Base-by-base conservation (phyloP, 306 rosid species). In the Hippophae rhamnoides region DNA sequence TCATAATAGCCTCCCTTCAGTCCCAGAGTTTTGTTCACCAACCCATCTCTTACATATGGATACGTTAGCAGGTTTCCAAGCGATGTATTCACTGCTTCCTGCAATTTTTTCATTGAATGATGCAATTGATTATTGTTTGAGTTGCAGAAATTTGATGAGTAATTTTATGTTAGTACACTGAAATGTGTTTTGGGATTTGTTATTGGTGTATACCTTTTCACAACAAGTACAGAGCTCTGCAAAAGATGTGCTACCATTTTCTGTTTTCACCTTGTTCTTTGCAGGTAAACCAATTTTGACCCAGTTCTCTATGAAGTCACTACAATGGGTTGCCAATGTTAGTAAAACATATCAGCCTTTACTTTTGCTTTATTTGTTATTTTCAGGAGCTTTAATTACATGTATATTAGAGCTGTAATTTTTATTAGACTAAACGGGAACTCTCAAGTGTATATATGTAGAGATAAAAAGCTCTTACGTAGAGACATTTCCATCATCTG, bases 271-370 rank as follows among this genome's bases (percentile, higher is more conserved):
- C 84, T 81, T 92, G 57, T 79, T 76, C 82, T 60, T 82, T 7
- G 98, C 98, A 43, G 98, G 89, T 51, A 73, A 13, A 44, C 75
- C 93, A 43, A 92, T 71, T 55, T 73, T 81, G 58, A 92, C 84
- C 98, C 98, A 92, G 48, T 92, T 95, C 69, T 92, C 96, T 26
- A 92, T 85, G 62, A 92, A 85, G 57, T 85, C 89, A 72, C 98
- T 92, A 76, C 76, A 69, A 23, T 67, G 53, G 14, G 54, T 65
- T 31, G 41, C 46, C 43, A 46, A 25, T 47, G 13, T 10, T 9
- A 13, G 10, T 9, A 5, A 49, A 49, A 13, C 7, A 49, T 10
- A 7, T 12, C 1, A 49, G 38, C 5, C 38, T 4, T 31, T 31
- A 31, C 5, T 31, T 31, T 31, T 31, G 38, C 38, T 31, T 31